Percentiles rank a stretch among this genome's conserved stretches.
Conservation (phyloP, 257 asterid species). For the Linaria vulgaris region DNA sequence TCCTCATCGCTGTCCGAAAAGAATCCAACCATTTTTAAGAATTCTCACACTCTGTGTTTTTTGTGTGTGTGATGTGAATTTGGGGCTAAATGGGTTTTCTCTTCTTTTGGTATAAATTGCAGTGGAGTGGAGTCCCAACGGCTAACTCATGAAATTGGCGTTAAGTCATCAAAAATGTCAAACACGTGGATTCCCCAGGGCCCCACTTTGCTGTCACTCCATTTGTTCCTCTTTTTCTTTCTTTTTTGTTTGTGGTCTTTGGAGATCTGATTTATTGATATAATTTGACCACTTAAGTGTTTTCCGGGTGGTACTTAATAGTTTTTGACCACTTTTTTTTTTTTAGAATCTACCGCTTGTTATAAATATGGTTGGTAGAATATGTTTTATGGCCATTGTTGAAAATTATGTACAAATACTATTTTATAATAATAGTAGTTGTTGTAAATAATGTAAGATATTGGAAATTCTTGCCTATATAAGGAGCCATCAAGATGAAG, state of each 20-base stretch:
- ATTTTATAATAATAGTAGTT: no score
- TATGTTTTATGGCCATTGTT: no score
- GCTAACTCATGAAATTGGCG: conserved; percentile 47
- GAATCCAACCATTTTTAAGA: conserved; percentile 55
- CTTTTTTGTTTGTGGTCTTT: background rate
- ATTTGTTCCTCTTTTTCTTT: background rate
- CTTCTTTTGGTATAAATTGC: background rate
- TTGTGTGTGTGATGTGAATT: background rate
- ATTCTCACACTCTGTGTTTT: no score
- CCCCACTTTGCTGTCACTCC: conserved; percentile 27
- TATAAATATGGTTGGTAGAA: no score
- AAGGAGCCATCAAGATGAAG: no score
- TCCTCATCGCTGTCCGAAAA: conserved; percentile 82
- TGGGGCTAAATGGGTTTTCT: background rate
- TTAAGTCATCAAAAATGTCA: background rate
- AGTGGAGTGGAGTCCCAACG: conserved; percentile 38
- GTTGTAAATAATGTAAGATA: no score
- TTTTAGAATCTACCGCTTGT: no score
- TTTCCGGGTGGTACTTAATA: no score
- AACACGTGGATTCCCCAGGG: background rate
- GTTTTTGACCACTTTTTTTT: no score
- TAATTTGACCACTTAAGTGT: background rate
- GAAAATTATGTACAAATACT: no score
- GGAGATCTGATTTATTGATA: background rate
- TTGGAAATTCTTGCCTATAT: no score